A percentile compares a stretch with the other conserved stretches of the same genome.
Evolutionary conservation across 2,329 filamentous ascomycete species (phyloP).

Genomic region (Fusarium sp.): DNA sequence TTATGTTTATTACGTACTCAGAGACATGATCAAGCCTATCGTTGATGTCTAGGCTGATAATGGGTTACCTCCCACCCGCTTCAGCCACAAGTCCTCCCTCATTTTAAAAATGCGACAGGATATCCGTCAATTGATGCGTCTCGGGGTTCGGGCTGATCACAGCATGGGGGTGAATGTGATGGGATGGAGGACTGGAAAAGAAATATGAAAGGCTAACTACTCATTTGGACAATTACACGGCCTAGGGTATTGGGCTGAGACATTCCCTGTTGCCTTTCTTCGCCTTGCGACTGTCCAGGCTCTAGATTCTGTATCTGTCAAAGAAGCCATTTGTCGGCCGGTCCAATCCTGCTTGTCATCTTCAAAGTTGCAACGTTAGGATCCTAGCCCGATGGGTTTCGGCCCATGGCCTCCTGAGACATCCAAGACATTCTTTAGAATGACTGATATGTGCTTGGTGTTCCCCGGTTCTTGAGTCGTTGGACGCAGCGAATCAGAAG

Average conservation of each 20-base stretch:
- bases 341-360: background rate
- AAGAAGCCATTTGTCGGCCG: background rate
- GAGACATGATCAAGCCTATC: background rate
- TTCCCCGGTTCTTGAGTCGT: background rate
- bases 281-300: background rate
- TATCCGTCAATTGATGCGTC: background rate
- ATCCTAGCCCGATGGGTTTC: background rate
- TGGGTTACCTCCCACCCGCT: background rate
- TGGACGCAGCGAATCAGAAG: background rate
- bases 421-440: background rate
- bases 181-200: background rate
- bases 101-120: background rate
- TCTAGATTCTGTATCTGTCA: background rate
- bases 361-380: background rate
- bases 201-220: background rate
- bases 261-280: background rate
- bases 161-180: background rate
- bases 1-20: background rate
- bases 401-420: background rate
- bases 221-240: background rate
- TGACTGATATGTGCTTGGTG: background rate
- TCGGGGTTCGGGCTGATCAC: background rate
- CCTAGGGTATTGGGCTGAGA: background rate
- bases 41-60: background rate
- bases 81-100: background rate